Conservation (phyloP, 2,329 filamentous ascomycete species). For the Eurotiales sp. region DNA sequence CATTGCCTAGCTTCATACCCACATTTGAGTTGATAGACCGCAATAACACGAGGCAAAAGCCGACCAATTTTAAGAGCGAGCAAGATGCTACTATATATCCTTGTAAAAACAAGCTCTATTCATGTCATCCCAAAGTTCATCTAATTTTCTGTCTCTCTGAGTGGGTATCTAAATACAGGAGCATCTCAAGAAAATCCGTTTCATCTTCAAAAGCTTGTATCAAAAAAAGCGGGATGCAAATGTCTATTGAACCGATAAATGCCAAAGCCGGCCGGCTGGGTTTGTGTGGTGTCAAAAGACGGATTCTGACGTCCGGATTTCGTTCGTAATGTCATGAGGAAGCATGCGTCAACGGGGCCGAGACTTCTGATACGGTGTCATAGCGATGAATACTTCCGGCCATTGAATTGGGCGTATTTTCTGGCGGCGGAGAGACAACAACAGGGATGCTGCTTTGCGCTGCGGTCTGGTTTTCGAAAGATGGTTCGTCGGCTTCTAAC, state of each 20-base stretch:
- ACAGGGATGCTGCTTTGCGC: conserved; percentile 12
- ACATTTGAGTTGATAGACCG: not conserved
- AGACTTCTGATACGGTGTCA: not conserved
- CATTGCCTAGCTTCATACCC: not conserved
- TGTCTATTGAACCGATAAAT: not conserved
- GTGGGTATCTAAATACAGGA: conserved; percentile 9
- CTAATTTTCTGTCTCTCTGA: not conserved
- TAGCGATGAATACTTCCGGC: not conserved
- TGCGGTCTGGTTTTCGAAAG: not conserved
- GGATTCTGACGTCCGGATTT: not conserved
- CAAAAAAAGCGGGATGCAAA: not conserved
- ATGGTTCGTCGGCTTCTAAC: conserved; percentile 7
- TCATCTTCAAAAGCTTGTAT: conserved; percentile 9
- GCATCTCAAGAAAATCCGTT: conserved; percentile 11
- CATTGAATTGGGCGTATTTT: conserved; percentile 2
- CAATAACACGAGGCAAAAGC: not conserved
- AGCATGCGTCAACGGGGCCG: not conserved
- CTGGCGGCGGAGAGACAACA: conserved; percentile 10
- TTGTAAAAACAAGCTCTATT: not conserved
- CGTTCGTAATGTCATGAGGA: conserved; percentile 4
- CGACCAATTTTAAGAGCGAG: not conserved
- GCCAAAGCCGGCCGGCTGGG: not conserved
- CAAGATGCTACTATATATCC: not conserved
- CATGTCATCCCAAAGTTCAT: not conserved
- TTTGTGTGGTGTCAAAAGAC: not conserved